Conservation (phyloP, 164 flowering plant genomes). For the Vitis rupestris region DNA sequence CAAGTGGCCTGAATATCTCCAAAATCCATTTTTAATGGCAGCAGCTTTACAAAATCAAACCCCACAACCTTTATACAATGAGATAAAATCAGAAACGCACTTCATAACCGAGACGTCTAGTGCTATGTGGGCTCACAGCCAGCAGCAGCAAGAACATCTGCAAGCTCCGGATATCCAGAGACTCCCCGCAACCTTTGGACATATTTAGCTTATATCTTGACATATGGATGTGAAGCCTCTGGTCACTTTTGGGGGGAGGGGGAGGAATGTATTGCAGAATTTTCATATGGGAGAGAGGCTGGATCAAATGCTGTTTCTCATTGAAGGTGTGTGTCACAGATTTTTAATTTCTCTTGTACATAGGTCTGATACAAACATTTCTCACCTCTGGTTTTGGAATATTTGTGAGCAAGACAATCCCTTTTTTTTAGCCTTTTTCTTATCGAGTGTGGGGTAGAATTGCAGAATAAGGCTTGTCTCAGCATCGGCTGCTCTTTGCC, state of each 20-base stretch:
- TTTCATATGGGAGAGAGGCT: not conserved
- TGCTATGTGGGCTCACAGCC: constrained; percentile 16
- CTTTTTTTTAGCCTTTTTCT: constrained; percentile 1
- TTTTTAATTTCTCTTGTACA: constrained; percentile 17
- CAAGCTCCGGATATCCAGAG: constrained; percentile 24
- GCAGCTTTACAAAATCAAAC: constrained; percentile 22
- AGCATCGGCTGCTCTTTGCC: not conserved
- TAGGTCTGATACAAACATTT: constrained; percentile 23
- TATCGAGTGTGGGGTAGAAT: constrained; percentile 23
- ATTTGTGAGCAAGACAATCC: constrained; percentile 11
- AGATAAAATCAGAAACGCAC: constrained; percentile 27
- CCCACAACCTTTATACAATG: constrained; percentile 16
- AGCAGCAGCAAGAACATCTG: constrained; percentile 17
- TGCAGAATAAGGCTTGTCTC: constrained; percentile 18
- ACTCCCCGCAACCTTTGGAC: constrained; percentile 20
- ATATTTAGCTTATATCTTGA: constrained; percentile 6
- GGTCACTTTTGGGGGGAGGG: too few species aligned
- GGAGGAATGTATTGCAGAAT: too few species aligned
- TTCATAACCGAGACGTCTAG: constrained; percentile 10
- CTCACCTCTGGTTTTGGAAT: constrained; percentile 5
- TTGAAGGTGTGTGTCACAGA: constrained; percentile 17
- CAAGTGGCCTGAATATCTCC: constrained; percentile 26
- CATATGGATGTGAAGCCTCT: not conserved
- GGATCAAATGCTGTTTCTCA: not conserved
- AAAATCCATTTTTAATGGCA: constrained; percentile 23